A percentile compares a stretch with the other conserved stretches of the same genome.
phyloP scores from a whole-genome alignment of 2,329 filamentous ascomycete species.

The Apiospora hydei region DNA sequence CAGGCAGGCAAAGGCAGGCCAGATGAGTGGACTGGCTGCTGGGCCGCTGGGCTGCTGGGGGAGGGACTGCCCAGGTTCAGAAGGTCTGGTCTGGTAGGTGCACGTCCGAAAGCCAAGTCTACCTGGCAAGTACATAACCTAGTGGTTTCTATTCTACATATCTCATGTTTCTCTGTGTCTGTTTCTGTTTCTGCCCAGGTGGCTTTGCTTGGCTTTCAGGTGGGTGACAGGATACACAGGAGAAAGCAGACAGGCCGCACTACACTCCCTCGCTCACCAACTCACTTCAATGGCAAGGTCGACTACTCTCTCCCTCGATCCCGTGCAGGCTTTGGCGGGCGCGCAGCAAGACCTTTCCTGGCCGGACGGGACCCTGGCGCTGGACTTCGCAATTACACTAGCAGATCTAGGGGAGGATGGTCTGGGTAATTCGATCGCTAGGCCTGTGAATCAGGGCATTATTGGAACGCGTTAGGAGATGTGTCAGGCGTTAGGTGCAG shows the following conservation, averaged over 20 bases:
- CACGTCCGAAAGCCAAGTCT: not conserved
- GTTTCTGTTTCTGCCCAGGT: not conserved
- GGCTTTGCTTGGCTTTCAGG: not conserved
- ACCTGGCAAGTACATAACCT: slow-evolving; percentile 2
- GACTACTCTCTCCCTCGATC: not conserved
- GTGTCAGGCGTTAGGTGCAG: slow-evolving; percentile 7
- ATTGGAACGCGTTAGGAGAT: not conserved
- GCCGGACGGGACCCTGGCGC: not conserved
- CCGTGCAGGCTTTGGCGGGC: not conserved
- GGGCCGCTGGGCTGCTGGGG: not conserved
- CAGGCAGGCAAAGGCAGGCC: not conserved
- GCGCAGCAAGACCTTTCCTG: not conserved
- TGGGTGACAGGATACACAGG: no score
- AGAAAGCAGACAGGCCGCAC: no score
- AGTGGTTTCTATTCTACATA: not conserved
- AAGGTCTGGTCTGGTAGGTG: no score
- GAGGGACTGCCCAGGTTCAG: not conserved
- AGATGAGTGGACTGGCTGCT: not conserved
- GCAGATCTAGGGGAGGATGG: not conserved
- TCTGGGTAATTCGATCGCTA: not conserved
- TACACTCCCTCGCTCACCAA: no score
- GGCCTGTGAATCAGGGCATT: slow-evolving; percentile 5
- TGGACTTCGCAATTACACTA: slow-evolving; percentile 15
- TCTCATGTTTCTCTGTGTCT: not conserved
- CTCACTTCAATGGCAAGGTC: no score